Evolutionary conservation across 768 basidiomycete species (phyloP).

Genomic region (Panus rudis): DNA sequence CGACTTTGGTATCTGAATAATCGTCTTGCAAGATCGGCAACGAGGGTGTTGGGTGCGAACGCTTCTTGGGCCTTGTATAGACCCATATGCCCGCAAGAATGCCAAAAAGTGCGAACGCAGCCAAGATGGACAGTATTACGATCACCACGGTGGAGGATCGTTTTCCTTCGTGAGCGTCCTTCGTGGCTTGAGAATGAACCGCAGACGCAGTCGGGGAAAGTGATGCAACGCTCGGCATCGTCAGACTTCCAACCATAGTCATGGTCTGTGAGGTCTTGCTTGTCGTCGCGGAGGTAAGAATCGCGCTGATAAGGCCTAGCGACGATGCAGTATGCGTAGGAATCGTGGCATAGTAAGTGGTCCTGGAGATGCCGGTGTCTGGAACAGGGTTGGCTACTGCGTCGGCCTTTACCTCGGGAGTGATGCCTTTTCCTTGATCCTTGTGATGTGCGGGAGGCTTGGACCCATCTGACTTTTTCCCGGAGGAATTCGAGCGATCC

Average conservation of each 20-base stretch:
- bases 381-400: slow-evolving; percentile 45
- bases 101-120: slow-evolving; percentile 41
- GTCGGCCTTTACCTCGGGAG: slow-evolving; percentile 20
- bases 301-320: background rate
- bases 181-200: slow-evolving; percentile 7
- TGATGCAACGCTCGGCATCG: no score
- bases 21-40: slow-evolving; percentile 63
- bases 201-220: no score
- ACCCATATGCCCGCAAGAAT: slow-evolving; percentile 41
- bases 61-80: slow-evolving; percentile 42
- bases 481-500: slow-evolving; percentile 4
- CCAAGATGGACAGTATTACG: slow-evolving; percentile 46
- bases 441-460: slow-evolving; percentile 6
- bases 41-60: slow-evolving; percentile 60
- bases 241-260: no score
- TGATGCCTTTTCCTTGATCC: background rate
- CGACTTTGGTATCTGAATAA: slow-evolving; percentile 39
- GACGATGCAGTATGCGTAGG: slow-evolving; percentile 3
- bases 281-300: background rate
- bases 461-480: slow-evolving; percentile 9
- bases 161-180: no score
- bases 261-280: no score
- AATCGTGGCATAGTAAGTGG: background rate
- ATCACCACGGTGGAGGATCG: slow-evolving; percentile 44
- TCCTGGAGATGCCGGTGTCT: slow-evolving; percentile 28